Conservation (phyloP, 2,329 filamentous ascomycete species). For the Neonectria neomacrospora region DNA sequence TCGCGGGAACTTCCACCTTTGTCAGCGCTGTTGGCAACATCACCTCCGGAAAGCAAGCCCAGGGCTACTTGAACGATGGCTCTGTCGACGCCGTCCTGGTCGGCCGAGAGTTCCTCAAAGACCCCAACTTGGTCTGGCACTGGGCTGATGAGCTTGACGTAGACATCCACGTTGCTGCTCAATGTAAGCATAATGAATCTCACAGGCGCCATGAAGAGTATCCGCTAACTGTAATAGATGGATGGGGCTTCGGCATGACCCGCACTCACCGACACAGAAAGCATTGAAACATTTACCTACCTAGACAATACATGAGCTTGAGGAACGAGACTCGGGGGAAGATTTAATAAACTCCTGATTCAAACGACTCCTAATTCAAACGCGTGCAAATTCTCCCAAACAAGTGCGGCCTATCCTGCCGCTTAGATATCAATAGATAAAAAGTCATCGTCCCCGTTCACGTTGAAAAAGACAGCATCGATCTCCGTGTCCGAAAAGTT, state of each 20-base stretch:
- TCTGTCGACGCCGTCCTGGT: slow-evolving; percentile 60
- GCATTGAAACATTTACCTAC: slow-evolving; percentile 20
- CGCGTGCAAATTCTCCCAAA: slow-evolving; percentile 13
- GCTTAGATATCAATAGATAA: slow-evolving; percentile 24
- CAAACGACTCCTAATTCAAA: slow-evolving; percentile 17
- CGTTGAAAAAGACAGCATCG: slow-evolving; percentile 30
- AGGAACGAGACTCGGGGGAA: not conserved
- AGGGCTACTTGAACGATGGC: slow-evolving; percentile 56
- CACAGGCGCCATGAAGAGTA: not conserved
- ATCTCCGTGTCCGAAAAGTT: slow-evolving; percentile 24
- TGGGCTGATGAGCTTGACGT: slow-evolving; percentile 64
- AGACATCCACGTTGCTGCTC: slow-evolving; percentile 56
- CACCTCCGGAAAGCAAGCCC: slow-evolving; percentile 54
- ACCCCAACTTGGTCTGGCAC: slow-evolving; percentile 63
- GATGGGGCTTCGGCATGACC: slow-evolving; percentile 43
- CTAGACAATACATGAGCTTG: not conserved
- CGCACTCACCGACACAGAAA: slow-evolving; percentile 39
- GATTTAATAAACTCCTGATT: slow-evolving; percentile 8
- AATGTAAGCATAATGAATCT: slow-evolving; percentile 35
- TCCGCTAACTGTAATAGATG: slow-evolving; percentile 33
- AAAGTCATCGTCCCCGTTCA: slow-evolving; percentile 26
- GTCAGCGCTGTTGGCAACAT: slow-evolving; percentile 60
- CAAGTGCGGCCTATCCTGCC: not conserved
- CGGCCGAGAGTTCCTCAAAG: slow-evolving; percentile 65
- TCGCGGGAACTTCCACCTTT: slow-evolving; percentile 63